Evolutionary conservation across 257 asterid genomes (phyloP).

Genomic region (Echites panduratus): DNA sequence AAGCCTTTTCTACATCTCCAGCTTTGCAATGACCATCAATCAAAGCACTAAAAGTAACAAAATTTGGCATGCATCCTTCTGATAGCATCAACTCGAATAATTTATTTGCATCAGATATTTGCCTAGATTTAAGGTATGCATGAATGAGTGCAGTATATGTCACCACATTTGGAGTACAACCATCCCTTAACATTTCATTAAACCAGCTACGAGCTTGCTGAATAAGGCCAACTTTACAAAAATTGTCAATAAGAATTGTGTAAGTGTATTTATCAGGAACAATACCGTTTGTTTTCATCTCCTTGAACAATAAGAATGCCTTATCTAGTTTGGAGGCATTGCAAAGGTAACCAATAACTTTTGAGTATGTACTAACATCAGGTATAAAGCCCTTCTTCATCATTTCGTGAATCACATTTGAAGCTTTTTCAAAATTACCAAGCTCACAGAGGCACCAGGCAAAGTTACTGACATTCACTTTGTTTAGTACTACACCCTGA

Average conservation of each 20-base stretch:
- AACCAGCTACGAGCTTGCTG: conserved; percentile 83
- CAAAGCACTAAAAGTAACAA: conserved; percentile 79
- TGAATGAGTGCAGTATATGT: conserved; percentile 87
- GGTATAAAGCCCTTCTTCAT: conserved; percentile 77
- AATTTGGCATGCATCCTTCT: conserved; percentile 75
- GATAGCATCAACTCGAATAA: conserved; percentile 71
- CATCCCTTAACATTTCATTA: conserved; percentile 68
- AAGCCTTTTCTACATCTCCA: conserved; percentile 71
- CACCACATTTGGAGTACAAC: conserved; percentile 79
- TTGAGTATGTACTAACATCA: conserved; percentile 74
- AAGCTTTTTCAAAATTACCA: conserved; percentile 73
- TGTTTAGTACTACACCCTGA: conserved; percentile 51
- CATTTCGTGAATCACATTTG: conserved; percentile 62
- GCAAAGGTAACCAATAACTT: conserved; percentile 71
- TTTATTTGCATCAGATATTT: conserved; percentile 58
- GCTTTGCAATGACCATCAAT: conserved; percentile 94
- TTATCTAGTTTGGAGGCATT: conserved; percentile 75
- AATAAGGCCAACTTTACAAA: conserved; percentile 83
- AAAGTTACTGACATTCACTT: conserved; percentile 71
- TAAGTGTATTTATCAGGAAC: conserved; percentile 84
- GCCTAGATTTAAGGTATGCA: conserved; percentile 81
- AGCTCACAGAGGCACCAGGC: conserved; percentile 63
- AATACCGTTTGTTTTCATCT: conserved; percentile 61
- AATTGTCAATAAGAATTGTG: conserved; percentile 80
- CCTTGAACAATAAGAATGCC: conserved; percentile 65